phyloP scores from a whole-genome alignment of 345 rosid species.

The Pistacia integerrima region DNA sequence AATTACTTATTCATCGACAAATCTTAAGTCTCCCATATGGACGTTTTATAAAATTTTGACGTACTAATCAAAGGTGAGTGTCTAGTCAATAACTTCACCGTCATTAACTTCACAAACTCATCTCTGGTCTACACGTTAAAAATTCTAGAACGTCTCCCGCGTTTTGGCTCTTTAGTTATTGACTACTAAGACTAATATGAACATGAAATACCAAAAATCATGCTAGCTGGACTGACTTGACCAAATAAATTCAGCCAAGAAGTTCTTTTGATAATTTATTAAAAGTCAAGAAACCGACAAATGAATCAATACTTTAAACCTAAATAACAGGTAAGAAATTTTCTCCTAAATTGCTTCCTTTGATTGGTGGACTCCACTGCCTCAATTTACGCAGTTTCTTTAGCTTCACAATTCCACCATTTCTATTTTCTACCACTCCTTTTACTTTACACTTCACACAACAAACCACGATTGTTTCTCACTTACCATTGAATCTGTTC shows the following conservation, averaged over 20 bases:
- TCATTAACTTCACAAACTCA: too few species aligned
- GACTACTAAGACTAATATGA: background rate
- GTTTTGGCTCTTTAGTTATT: too few species aligned
- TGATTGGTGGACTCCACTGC: conserved; percentile 22
- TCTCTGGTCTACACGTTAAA: too few species aligned
- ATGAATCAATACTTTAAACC: background rate
- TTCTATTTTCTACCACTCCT: background rate
- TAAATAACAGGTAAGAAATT: conserved; percentile 21
- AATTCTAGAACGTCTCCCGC: too few species aligned
- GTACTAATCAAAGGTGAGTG: too few species aligned
- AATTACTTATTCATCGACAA: too few species aligned
- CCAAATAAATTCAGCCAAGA: conserved; percentile 30
- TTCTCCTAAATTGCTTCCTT: conserved; percentile 1
- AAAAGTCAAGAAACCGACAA: conserved; percentile 22
- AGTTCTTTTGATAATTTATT: background rate
- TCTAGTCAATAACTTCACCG: too few species aligned
- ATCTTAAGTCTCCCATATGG: too few species aligned
- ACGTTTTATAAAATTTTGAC: too few species aligned
- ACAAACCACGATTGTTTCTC: too few species aligned
- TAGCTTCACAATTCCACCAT: background rate
- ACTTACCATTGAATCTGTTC: too few species aligned
- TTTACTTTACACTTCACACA: too few species aligned
- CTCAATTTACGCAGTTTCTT: conserved; percentile 29
- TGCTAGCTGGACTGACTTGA: conserved; percentile 20
- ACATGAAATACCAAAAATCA: background rate